Conservation (phyloP, 768 basidiomycete species). For the Imleria badia region DNA sequence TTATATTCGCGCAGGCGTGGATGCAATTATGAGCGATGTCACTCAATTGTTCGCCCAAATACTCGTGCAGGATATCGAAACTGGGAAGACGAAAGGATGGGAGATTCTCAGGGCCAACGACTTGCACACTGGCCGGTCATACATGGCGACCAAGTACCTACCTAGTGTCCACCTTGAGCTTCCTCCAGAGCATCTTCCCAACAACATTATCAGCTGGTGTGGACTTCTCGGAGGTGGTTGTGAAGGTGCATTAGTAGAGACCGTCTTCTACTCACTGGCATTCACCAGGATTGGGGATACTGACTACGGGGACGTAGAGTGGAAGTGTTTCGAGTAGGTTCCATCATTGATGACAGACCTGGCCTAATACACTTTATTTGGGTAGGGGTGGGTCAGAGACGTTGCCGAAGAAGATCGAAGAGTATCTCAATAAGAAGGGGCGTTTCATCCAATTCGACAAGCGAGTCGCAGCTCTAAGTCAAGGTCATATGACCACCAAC, state of each 20-base stretch:
- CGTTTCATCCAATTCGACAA: constrained; percentile 13
- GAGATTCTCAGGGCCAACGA: constrained; percentile 28
- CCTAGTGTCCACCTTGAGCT: constrained; percentile 20
- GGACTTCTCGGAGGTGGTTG: constrained; percentile 33
- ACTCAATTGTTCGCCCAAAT: constrained; percentile 21
- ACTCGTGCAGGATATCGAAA: constrained; percentile 22
- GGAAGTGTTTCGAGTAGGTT: constrained; percentile 34
- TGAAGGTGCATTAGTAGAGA: constrained; percentile 34
- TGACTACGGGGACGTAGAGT: constrained; percentile 17
- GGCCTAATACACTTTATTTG: too few relatives aligned
- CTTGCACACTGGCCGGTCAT: constrained; percentile 30
- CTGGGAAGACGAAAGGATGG: constrained; percentile 21
- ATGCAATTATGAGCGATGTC: constrained; percentile 17
- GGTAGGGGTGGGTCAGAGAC: constrained; percentile 23
- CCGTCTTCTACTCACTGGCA: constrained; percentile 31
- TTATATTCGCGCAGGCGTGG: constrained; percentile 17
- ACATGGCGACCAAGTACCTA: constrained; percentile 24
- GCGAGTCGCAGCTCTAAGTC: constrained; percentile 20
- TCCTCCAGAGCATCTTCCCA: constrained; percentile 18
- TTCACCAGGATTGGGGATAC: constrained; percentile 13
- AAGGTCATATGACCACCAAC: background rate
- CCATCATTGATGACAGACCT: background rate
- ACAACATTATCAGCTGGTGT: constrained; percentile 30
- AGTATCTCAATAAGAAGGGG: constrained; percentile 6
- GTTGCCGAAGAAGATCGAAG: constrained; percentile 24